phyloP scores from a whole-genome alignment of 495 filamentous ascomycete genomes.

The Aspergillus sclerotioniger region DNA sequence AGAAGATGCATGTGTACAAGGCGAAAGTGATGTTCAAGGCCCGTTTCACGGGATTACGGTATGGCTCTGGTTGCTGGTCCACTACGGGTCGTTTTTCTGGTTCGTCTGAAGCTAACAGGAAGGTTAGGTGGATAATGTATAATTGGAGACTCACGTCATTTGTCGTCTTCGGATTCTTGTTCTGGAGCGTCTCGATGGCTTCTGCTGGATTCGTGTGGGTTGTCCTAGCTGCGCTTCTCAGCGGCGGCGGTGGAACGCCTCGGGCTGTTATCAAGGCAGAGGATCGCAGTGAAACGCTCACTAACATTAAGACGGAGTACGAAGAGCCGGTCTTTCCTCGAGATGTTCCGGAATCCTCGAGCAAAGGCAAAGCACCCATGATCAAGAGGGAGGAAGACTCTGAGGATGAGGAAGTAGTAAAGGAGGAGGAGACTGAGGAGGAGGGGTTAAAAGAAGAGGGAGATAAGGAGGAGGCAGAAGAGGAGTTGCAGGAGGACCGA shows the following conservation, averaged over 20 bases:
- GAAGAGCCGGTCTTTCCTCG: slow-evolving; percentile 17
- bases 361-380: slow-evolving; percentile 1
- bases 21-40: slow-evolving; percentile 67
- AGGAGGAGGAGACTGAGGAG: slow-evolving; percentile 27
- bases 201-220: slow-evolving; percentile 61
- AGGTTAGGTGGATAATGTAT: slow-evolving; percentile 75
- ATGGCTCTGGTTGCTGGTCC: slow-evolving; percentile 13
- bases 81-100: not conserved
- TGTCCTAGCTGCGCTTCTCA: slow-evolving; percentile 40
- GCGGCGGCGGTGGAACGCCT: slow-evolving; percentile 15
- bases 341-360: slow-evolving; percentile 14
- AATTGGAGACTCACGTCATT: slow-evolving; percentile 69
- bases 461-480: slow-evolving; percentile 17
- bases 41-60: slow-evolving; percentile 67
- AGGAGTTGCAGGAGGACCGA: slow-evolving; percentile 4
- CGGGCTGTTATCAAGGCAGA: slow-evolving; percentile 28
- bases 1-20: slow-evolving; percentile 71
- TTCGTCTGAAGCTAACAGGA: slow-evolving; percentile 3
- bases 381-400: slow-evolving; percentile 27
- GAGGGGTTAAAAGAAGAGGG: slow-evolving; percentile 20
- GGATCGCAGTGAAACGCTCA: slow-evolving; percentile 10
- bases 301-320: slow-evolving; percentile 38
- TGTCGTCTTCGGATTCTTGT: slow-evolving; percentile 60
- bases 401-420: slow-evolving; percentile 21
- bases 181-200: slow-evolving; percentile 71